Percentiles rank a stretch among this genome's conserved stretches.
These are phyloP conservation scores for Solanum hybrid DNA, from an alignment of 305 asterid genomes.

Conservation along the genomic window DNA sequence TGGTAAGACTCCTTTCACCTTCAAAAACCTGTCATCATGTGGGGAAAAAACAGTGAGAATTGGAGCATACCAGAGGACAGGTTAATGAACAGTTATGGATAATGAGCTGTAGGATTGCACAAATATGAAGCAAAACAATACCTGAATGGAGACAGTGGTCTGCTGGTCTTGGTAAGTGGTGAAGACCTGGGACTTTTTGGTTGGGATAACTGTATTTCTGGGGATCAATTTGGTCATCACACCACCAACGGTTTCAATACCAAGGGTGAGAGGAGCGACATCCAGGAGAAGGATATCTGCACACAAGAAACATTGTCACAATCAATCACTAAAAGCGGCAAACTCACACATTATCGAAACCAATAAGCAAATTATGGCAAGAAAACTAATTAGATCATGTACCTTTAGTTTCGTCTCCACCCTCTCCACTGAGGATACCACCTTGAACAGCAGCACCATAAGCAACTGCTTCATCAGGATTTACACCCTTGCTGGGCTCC, in stretches of 20 bases:
- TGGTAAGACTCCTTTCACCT: conserved; percentile 92
- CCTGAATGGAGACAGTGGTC: conserved; percentile 43
- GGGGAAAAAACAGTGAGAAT: background rate
- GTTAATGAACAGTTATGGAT: background rate
- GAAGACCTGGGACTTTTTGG: conserved; percentile 50
- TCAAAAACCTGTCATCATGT: conserved; percentile 53
- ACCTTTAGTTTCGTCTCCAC: conserved; percentile 56
- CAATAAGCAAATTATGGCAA: background rate
- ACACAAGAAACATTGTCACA: background rate
- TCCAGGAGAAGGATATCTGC: conserved; percentile 47
- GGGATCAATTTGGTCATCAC: conserved; percentile 49
- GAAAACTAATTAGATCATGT: background rate
- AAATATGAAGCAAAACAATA: conserved; percentile 5
- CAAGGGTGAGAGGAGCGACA: conserved; percentile 50
- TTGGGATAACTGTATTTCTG: conserved; percentile 46
- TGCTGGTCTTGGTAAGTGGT: conserved; percentile 51
- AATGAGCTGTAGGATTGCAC: background rate
- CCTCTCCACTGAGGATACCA: conserved; percentile 44
- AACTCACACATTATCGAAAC: background rate
- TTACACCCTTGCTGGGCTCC: conserved; percentile 49
- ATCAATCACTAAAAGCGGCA: background rate
- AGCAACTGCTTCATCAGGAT: conserved; percentile 52
- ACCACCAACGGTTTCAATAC: conserved; percentile 51
- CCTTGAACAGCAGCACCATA: conserved; percentile 55
- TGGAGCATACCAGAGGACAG: background rate